phyloP scores from a whole-genome alignment of 768 basidiomycete genomes.

The Rhodocollybia butyracea region DNA sequence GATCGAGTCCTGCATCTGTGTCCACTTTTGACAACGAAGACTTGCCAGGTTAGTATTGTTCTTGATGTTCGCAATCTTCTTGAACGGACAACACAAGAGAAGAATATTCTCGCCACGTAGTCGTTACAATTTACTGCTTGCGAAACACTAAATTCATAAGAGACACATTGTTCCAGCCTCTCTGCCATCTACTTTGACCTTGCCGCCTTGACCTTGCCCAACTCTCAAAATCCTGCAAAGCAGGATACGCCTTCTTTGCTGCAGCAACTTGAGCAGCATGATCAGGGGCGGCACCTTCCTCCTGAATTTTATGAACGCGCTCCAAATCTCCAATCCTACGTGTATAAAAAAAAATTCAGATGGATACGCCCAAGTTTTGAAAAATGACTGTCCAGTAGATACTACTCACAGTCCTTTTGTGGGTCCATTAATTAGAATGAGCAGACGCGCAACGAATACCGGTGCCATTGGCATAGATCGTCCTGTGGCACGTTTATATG shows the following conservation, averaged over 20 bases:
- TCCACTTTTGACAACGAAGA: too few species aligned
- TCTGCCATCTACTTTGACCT: not conserved
- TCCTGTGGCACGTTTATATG: too few species aligned
- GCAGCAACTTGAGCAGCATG: not conserved
- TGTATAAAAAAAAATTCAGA: not conserved
- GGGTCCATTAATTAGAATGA: conserved; percentile 12
- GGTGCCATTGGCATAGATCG: too few species aligned
- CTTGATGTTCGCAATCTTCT: too few species aligned
- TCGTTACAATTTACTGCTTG: not conserved
- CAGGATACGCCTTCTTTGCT: not conserved
- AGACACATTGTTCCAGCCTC: not conserved
- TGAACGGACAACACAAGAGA: too few species aligned
- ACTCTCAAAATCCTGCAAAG: too few species aligned
- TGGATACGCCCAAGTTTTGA: not conserved
- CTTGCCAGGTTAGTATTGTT: too few species aligned
- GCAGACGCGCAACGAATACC: too few species aligned
- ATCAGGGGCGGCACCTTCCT: not conserved
- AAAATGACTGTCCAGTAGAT: not conserved
- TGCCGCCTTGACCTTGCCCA: not conserved
- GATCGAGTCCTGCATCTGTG: too few species aligned
- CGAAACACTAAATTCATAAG: not conserved
- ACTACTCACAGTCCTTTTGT: conserved; percentile 4
- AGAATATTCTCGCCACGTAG: too few species aligned
- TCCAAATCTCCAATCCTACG: not conserved
- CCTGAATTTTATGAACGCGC: not conserved